Percentiles rank a stretch among this genome's conserved stretches.
Evolutionary conservation across 139 green algal genomes (phyloP).

Genomic region (Mychonastes homosphaera): DNA sequence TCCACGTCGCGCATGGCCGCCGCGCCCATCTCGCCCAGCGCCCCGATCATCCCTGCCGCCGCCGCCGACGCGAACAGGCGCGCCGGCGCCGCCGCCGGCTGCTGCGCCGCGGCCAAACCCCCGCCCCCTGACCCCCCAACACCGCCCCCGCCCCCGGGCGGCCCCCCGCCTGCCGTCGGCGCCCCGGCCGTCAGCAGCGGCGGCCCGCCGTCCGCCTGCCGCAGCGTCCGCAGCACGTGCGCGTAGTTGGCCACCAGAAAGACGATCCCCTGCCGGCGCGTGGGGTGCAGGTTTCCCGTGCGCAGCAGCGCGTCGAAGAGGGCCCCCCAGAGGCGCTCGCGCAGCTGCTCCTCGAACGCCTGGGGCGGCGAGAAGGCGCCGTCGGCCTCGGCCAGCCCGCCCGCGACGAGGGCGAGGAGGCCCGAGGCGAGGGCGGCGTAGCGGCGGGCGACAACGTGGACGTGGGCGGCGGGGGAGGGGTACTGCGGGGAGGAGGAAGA

Average conservation of each 20-base stretch:
- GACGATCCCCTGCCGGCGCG: conserved; percentile 52
- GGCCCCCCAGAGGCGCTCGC: conserved; percentile 39
- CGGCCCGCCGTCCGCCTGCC: conserved; percentile 3
- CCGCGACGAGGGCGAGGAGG: conserved; percentile 68
- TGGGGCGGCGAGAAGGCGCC: too few species aligned
- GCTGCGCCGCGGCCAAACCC: background rate
- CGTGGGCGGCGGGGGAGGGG: too few species aligned
- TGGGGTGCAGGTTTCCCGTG: conserved; percentile 33
- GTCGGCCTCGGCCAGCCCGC: too few species aligned
- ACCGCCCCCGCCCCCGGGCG: background rate
- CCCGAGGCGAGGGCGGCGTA: conserved; percentile 73
- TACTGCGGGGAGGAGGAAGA: too few species aligned
- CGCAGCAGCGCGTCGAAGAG: conserved; percentile 49
- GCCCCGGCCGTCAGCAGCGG: background rate
- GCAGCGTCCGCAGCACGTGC: conserved; percentile 57
- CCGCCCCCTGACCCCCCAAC: background rate
- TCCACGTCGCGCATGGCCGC: conserved; percentile 35
- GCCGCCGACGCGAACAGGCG: background rate
- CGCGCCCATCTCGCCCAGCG: conserved; percentile 42
- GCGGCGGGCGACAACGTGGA: conserved; percentile 18
- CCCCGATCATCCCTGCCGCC: conserved; percentile 5
- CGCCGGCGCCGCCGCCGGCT: conserved; percentile 1
- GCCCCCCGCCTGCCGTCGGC: too few species aligned
- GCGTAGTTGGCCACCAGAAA: conserved; percentile 91
- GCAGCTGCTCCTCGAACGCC: too few species aligned